Percentiles rank a stretch among this genome's conserved stretches.
These are phyloP conservation scores for Blechomonas ayalai DNA, from an alignment of 208 protist genomes.

Conservation along the genomic window DNA sequence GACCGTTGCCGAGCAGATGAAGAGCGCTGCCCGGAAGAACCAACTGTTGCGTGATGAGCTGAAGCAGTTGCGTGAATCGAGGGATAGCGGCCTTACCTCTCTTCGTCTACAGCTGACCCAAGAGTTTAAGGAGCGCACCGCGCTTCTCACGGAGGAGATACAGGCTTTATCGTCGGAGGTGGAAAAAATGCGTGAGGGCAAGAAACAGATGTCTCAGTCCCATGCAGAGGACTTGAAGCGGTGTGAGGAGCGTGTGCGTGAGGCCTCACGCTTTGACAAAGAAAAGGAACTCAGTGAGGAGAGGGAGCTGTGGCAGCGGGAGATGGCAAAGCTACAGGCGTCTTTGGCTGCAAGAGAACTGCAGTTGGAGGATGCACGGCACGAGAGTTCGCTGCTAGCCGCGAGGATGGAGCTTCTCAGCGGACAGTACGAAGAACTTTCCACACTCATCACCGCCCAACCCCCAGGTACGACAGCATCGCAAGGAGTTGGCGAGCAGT, in stretches of 20 bases:
- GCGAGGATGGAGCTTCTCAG: slow-evolving; percentile 19
- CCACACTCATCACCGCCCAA: slow-evolving; percentile 8
- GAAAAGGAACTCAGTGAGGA: slow-evolving; percentile 10
- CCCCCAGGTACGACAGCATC: neutral
- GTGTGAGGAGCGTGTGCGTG: slow-evolving; percentile 11
- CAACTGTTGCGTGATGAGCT: slow-evolving; percentile 63
- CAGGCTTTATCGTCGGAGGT: slow-evolving; percentile 15
- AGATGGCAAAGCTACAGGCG: slow-evolving; percentile 17
- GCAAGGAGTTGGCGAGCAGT: neutral
- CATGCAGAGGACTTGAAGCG: slow-evolving; percentile 35
- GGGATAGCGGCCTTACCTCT: slow-evolving; percentile 21
- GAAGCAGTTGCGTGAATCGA: slow-evolving; percentile 11
- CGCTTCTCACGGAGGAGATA: slow-evolving; percentile 51
- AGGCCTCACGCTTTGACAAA: slow-evolving; percentile 17
- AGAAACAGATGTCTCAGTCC: slow-evolving; percentile 20
- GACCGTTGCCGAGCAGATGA: slow-evolving; percentile 45
- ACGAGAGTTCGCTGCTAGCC: slow-evolving; percentile 9
- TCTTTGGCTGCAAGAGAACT: slow-evolving; percentile 21
- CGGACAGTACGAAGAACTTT: slow-evolving; percentile 25
- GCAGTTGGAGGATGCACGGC: slow-evolving; percentile 12
- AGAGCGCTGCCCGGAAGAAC: slow-evolving; percentile 61
- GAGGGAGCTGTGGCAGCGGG: slow-evolving; percentile 14
- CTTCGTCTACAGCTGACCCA: slow-evolving; percentile 48
- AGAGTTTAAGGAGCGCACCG: slow-evolving; percentile 65
- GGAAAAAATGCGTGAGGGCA: slow-evolving; percentile 30